Conservation (phyloP, 2,329 filamentous ascomycete species). For the Fusarium protoensiforme region DNA sequence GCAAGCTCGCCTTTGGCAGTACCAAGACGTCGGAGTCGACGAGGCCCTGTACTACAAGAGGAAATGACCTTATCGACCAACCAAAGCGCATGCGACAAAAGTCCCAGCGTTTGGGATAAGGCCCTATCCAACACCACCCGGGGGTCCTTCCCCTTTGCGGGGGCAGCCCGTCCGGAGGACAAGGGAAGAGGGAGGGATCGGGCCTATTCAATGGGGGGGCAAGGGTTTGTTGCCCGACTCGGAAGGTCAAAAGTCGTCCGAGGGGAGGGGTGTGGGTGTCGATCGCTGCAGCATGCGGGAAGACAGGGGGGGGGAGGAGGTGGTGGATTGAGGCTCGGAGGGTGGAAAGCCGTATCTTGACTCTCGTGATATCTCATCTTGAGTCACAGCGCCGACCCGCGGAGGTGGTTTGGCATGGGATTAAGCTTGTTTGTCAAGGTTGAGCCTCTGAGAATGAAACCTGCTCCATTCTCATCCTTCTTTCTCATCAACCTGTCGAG, state of each 20-base stretch:
- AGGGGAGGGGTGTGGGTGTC: background rate
- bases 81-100: constrained; percentile 21
- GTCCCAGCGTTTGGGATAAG: constrained; percentile 6
- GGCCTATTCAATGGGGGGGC: constrained; percentile 21
- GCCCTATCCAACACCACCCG: background rate
- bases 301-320: background rate
- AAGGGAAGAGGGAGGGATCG: constrained; percentile 2
- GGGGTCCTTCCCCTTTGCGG: constrained; percentile 25
- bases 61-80: constrained; percentile 28
- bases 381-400: background rate
- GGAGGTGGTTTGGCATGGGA: background rate
- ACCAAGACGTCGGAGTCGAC: background rate
- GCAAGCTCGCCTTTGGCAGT: background rate
- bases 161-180: constrained; percentile 12
- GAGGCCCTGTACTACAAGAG: background rate
- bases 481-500: background rate
- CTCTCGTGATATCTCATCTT: background rate
- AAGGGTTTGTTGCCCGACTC: constrained; percentile 12
- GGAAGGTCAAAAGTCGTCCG: constrained; percentile 30
- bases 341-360: background rate
- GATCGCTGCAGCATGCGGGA: background rate
- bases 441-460: background rate
- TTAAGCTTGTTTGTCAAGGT: background rate
- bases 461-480: background rate
- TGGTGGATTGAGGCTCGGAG: background rate